phyloP scores from a whole-genome alignment of 2,329 filamentous ascomycete genomes.

The Arthrobotrys iridis region DNA sequence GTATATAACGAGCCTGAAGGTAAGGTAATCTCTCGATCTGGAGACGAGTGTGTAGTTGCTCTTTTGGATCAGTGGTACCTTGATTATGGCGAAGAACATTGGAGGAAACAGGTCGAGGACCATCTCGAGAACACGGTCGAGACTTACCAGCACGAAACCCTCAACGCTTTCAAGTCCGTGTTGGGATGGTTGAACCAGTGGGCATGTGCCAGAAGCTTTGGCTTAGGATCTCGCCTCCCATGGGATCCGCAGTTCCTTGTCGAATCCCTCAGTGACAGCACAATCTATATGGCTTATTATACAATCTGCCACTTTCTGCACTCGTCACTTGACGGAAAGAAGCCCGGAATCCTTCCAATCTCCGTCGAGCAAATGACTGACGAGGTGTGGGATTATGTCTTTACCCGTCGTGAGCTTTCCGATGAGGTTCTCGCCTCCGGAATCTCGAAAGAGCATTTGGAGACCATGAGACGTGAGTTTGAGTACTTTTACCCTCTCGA shows the following conservation, averaged over 20 bases:
- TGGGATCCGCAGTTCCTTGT: conserved; percentile 94
- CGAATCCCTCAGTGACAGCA: conserved; percentile 89
- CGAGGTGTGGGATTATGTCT: conserved; percentile 96
- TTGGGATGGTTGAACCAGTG: conserved; percentile 94
- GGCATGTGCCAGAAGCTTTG: conserved; percentile 92
- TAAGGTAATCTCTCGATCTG: conserved; percentile 85
- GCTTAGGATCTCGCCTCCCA: conserved; percentile 90
- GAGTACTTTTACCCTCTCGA: conserved; percentile 98
- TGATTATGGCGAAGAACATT: conserved; percentile 90
- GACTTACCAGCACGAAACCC: conserved; percentile 80
- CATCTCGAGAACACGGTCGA: conserved; percentile 79
- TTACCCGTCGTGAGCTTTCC: conserved; percentile 76
- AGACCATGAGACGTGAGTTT: conserved; percentile 87
- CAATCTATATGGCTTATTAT: conserved; percentile 89
- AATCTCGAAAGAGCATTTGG: conserved; percentile 77
- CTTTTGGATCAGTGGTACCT: conserved; percentile 98
- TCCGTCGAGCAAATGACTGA: conserved; percentile 88
- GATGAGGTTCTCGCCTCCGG: conserved; percentile 75
- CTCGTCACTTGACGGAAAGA: conserved; percentile 83
- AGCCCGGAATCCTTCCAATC: conserved; percentile 74
- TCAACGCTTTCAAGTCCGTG: conserved; percentile 82
- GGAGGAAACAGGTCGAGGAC: conserved; percentile 79
- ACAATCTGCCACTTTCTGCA: conserved; percentile 76
- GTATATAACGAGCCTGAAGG: conserved; percentile 93
- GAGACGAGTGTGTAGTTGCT: conserved; percentile 91